Conservation (phyloP, 163 green algal genomes). For the Scenedesmus sp. region DNA sequence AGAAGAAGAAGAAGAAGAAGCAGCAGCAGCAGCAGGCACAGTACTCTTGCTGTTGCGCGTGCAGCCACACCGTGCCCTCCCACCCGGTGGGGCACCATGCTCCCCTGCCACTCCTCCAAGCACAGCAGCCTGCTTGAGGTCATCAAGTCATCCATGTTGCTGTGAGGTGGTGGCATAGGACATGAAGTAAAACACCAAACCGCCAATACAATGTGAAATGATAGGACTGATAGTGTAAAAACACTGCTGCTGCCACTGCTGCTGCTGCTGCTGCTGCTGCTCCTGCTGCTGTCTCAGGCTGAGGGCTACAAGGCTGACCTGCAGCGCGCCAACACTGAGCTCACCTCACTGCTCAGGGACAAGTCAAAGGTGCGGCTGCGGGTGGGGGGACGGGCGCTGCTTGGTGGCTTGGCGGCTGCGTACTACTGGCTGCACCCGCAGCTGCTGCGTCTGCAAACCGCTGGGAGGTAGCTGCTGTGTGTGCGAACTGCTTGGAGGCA, state of each 20-base stretch:
- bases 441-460: too few relatives aligned
- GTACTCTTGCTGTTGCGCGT: neutral
- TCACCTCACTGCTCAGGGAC: slow-evolving; percentile 40
- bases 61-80: neutral
- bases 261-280: neutral
- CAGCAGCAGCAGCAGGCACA: neutral
- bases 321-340: slow-evolving; percentile 37
- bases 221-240: neutral
- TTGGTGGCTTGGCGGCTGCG: neutral
- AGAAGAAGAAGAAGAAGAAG: neutral
- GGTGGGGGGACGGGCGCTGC: too few relatives aligned
- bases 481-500: too few relatives aligned
- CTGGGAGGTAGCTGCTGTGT: too few relatives aligned
- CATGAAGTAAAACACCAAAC: too few relatives aligned
- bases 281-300: slow-evolving; percentile 11
- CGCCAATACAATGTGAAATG: too few relatives aligned
- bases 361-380: slow-evolving; percentile 35
- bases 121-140: too few relatives aligned
- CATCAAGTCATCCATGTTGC: too few relatives aligned
- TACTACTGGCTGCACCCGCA: neutral
- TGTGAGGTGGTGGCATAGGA: too few relatives aligned
- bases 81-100: too few relatives aligned
- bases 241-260: neutral
- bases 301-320: slow-evolving; percentile 41
- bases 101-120: neutral